Evolutionary conservation across 805 yeast genomes (phyloP), one percentile per base, ranked within the genome.

Genomic region (Metschnikowia corniflorae): DNA sequence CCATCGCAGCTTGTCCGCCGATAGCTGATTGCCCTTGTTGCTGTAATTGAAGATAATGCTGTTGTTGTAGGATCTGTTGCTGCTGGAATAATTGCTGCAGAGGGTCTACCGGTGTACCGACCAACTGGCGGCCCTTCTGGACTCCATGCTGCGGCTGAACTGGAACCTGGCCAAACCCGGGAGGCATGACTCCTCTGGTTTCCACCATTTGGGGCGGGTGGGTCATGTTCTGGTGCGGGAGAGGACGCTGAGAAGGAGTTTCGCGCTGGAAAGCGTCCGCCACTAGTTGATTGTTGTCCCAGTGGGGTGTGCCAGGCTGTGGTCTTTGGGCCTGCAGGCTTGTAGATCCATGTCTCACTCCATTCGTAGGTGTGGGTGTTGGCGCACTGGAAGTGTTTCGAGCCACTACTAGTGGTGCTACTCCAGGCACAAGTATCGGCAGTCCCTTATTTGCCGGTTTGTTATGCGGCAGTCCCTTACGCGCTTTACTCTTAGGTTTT

Each of bases 391-490:
- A 9, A 12, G 35, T 2, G 12, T 22, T 31, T 9, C 37, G 32
- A 15, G 36, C 35, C 14, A 37, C 36, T 13, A 37, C 40, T 30
- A 37, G 24, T 5, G 40, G 40, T 7, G 40, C 40, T 16, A 37
- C 36, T n/a, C 40, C 40, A 3, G 40, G 40, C 14, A 32, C 33
- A 23, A 37, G 40, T 13, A 38, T 33, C 22, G 42, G 42, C 42
- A 37, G 40, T 6, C 36, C 36, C 24, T 37, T 37, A 15, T 26
- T 27, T 12, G 29, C 26, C 18, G 23, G 26, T 14, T 37, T 37
- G 15, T 28, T 22, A 6, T 31, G 34, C 13, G 29, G 34, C 35
- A 31, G 37, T 10, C 29, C 12, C 16, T 32, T 31, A 4, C 33
- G 40, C 14, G 22, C 17, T 20, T 28, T 31, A 3, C 26, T 29